Evolutionary conservation across 805 yeast species (phyloP).

Genomic region (Diddensiella transvaalensis): DNA sequence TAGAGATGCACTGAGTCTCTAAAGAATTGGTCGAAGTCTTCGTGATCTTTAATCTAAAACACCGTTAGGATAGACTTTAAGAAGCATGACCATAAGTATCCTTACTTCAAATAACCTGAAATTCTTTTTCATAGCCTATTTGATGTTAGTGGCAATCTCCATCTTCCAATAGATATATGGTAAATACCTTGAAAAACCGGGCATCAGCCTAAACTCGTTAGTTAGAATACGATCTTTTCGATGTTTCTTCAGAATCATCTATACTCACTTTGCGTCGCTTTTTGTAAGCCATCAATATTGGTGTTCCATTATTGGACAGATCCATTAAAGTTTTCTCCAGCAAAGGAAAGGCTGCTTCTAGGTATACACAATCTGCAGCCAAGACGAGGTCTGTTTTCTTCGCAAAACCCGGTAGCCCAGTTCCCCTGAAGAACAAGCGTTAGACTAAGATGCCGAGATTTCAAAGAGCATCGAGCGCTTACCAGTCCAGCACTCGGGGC

Average conservation of each 20-base stretch:
- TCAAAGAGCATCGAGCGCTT: constrained; percentile 17
- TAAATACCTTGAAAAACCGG: constrained; percentile 36
- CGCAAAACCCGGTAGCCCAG: constrained; percentile 38
- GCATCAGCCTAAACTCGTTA: constrained; percentile 35
- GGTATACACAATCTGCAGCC: constrained; percentile 61
- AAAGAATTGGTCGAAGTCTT: constrained; percentile 35
- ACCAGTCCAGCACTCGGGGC: constrained; percentile 47
- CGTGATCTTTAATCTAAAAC: constrained; percentile 28
- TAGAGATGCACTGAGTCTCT: constrained; percentile 42
- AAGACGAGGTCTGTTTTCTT: constrained; percentile 42
- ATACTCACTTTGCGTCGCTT: constrained; percentile 46
- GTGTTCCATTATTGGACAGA: constrained; percentile 38
- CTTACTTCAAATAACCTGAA: constrained; percentile 31
- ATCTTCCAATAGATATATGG: constrained; percentile 12
- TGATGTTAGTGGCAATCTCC: not conserved
- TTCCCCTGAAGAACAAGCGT: constrained; percentile 37
- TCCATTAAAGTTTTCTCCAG: constrained; percentile 48
- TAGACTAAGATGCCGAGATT: not conserved
- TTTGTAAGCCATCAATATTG: constrained; percentile 50
- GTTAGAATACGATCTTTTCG: too few relatives aligned
- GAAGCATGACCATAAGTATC: too few relatives aligned
- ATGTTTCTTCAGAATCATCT: not conserved
- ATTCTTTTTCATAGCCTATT: constrained; percentile 14
- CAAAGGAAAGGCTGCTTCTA: constrained; percentile 52
- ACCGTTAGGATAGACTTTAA: constrained; percentile 8